These are phyloP conservation scores for Fusarium newnesense DNA, from an alignment of 2,329 filamentous ascomycete genomes.

Conservation along the genomic window DNA sequence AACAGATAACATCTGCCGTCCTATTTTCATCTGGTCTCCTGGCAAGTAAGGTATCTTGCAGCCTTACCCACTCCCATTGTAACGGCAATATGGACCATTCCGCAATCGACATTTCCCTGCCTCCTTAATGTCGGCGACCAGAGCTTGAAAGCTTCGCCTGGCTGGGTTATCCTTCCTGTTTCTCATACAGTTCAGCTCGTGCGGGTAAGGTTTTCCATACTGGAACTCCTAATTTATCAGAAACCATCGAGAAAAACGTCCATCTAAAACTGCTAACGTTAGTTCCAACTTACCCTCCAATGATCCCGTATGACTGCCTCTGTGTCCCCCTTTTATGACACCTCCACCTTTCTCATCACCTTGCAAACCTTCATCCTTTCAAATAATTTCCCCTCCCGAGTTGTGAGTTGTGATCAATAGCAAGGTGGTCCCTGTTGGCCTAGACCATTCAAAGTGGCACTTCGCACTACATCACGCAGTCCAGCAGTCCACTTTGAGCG, in stretches of 20 bases:
- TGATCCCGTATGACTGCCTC: not conserved
- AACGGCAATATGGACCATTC: conserved; percentile 8
- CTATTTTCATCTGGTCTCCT: conserved; percentile 10
- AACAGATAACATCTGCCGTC: conserved; percentile 7
- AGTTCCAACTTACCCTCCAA: not conserved
- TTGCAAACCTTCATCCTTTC: not conserved
- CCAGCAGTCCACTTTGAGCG: conserved; percentile 5
- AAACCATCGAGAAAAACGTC: not conserved
- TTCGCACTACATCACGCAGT: conserved; percentile 3
- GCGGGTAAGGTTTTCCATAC: not conserved
- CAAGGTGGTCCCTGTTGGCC: conserved; percentile 22
- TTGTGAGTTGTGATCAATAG: conserved; percentile 7
- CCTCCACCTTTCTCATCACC: not conserved
- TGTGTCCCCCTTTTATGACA: not conserved
- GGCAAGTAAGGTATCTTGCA: not conserved
- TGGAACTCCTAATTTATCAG: not conserved
- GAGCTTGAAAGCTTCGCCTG: not conserved
- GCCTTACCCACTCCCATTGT: conserved; percentile 11
- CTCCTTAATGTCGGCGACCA: not conserved
- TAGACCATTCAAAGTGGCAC: conserved; percentile 13
- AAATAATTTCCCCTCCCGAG: not conserved
- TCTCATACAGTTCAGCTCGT: not conserved
- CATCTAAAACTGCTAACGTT: not conserved
- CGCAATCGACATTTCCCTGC: not conserved
- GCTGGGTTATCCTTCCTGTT: not conserved